These are phyloP conservation scores for Penicillium sclerotigenum DNA, from an alignment of 2,329 filamentous ascomycete species.

Conservation along the genomic window DNA sequence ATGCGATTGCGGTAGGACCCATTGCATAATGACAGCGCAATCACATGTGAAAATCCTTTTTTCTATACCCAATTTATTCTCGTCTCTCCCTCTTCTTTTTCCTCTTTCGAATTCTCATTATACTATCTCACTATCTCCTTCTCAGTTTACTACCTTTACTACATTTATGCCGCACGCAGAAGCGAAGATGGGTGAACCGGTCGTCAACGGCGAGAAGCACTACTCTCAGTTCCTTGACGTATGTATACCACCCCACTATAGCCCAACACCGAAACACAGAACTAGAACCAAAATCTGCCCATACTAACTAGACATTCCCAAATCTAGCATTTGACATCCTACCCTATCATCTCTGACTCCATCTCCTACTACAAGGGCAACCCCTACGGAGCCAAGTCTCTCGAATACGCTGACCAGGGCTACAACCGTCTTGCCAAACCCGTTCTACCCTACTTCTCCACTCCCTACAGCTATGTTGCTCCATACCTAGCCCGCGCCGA, in stretches of 20 bases:
- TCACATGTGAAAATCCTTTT: conserved; percentile 26
- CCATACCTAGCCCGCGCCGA: conserved; percentile 85
- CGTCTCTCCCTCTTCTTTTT: neutral
- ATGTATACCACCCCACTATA: conserved; percentile 22
- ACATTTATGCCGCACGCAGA: conserved; percentile 50
- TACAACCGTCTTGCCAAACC: conserved; percentile 76
- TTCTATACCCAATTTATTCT: conserved; percentile 6
- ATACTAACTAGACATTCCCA: conserved; percentile 20
- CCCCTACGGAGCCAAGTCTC: conserved; percentile 77
- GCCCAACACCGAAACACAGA: neutral
- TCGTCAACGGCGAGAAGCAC: conserved; percentile 51
- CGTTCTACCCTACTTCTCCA: conserved; percentile 72
- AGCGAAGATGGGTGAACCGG: conserved; percentile 44
- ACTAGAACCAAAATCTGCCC: neutral
- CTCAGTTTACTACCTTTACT: conserved; percentile 1
- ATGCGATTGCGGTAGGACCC: conserved; percentile 17
- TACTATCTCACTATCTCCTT: conserved; percentile 4
- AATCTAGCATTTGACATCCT: conserved; percentile 73
- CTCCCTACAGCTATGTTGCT: conserved; percentile 75
- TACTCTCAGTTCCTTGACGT: conserved; percentile 48
- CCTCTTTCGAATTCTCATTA: neutral
- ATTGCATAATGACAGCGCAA: conserved; percentile 22
- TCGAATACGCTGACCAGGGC: conserved; percentile 69
- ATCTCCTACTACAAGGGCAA: conserved; percentile 76
- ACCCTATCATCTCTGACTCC: conserved; percentile 77